Evolutionary conservation across 1,139 yeast genomes (phyloP), one percentile per base, ranked within the genome.

Genomic region (Suhomyces atakaporum): DNA sequence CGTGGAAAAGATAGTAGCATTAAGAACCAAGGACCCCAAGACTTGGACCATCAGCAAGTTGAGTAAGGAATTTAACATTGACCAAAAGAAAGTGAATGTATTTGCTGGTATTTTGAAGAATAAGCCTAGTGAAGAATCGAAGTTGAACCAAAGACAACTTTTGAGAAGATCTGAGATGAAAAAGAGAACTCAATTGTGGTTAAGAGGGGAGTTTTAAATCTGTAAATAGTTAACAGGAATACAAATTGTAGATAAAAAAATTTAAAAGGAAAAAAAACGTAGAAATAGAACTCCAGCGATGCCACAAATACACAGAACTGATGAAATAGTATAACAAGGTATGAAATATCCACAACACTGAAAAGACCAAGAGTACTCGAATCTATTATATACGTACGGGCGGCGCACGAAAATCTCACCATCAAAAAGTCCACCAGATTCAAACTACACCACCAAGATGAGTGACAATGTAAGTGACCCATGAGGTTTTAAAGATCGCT

Each of bases 21-120:
- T 87, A 51, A 78, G 97, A 60, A 48, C 57, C 13, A 60, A 69
- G 31, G 81, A 88, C 46, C 92, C 92, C 0, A 64, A 59, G 23
- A 63, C 60, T 39, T 80, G 88, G 81, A 79, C 92, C 12, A 74
- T 89, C 48, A 73, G 77, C 41, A 77, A 74, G 19, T 69, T 90
- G 42, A 88, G 89, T 20, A 69, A 73, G 43, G 73, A 82, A 58
- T 90, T 76, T 54, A 65, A 56, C 22, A 57, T 69, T n/a, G 56
- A 56, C 25, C 47, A 49, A 27, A 47, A 49, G 31, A 56, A 58
- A 35, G 57, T 61, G 33, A 63, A 62, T 39, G 65, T 59, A 5
- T 44, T 62, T 28, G 53, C 64, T 6, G 56, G 43, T 38, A 44
- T 33, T 21, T 45, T 40, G 44, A 44, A 25, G 42, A 51, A 36